Evolutionary conservation across 306 rosid genomes (phyloP), one percentile per base, ranked within the genome.

Genomic region (Casuarina equisetifolia): DNA sequence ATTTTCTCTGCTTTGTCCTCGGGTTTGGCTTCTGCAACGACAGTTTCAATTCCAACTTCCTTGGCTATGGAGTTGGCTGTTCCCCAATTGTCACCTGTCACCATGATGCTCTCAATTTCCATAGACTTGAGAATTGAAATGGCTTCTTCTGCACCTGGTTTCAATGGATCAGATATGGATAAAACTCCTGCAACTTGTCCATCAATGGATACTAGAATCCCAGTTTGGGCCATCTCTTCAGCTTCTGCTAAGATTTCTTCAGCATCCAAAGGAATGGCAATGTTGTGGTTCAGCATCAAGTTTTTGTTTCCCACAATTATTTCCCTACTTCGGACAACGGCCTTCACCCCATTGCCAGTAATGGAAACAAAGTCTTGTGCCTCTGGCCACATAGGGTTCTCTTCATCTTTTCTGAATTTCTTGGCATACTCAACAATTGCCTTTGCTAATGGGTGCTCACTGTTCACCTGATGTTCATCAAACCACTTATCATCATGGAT

Each of bases 61-160:
- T 76, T 82, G 39, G 96, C 96, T 52, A 90, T 89, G 73, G 97
- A 90, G 58, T 92, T 87, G 54, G 96, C 97, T 25, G 97, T 92
- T 7, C 97, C 97, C 93, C 91, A 90, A 8, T 90, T 92, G 85
- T 92, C 96, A 66, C 97, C 97, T 3, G 97, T 92, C 63, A 90
- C 90, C 92, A 92, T 89, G 66, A 92, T 86, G 85, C 93, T 87
- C 81, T 72, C 78, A 20, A 92, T 83, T 54, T 87, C 81, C 97
- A 92, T 92, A 32, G 92, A 81, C 52, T 80, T 92, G 3, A 92
- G 93, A 74, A 92, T 86, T 15, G 96, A 86, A 69, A 92, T 73
- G n/a, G 88, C 86, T 83, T 92, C 86, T 80, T 80, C 36, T 66
- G 96, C 88, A 72, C 86, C 75, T 10, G 96, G 93, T 82, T 92